phyloP scores from a whole-genome alignment of 2,329 filamentous ascomycete species.

The Cadophora luteo-olivacea region DNA sequence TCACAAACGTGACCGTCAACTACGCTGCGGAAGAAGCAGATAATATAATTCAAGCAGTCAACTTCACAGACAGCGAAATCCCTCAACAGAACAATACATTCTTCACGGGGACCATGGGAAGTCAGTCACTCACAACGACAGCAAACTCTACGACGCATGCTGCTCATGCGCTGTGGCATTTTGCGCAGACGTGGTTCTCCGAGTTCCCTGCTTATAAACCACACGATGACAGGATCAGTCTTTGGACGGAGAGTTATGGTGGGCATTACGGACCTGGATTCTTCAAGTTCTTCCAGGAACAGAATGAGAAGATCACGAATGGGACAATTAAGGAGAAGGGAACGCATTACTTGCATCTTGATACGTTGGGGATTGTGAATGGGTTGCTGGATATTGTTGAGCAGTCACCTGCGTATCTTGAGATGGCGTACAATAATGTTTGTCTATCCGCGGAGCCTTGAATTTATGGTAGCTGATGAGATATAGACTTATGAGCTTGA shows the following conservation, averaged over 20 bases:
- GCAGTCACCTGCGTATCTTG: constrained; percentile 36
- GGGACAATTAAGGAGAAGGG: constrained; percentile 54
- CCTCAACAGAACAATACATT: constrained; percentile 58
- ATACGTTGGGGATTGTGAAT: constrained; percentile 71
- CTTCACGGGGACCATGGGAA: constrained; percentile 56
- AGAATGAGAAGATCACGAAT: constrained; percentile 61
- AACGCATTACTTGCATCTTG: constrained; percentile 62
- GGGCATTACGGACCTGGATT: constrained; percentile 71
- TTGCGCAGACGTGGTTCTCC: constrained; percentile 60
- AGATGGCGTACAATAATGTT: constrained; percentile 38
- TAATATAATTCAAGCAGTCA: constrained; percentile 39
- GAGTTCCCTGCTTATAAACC: constrained; percentile 61
- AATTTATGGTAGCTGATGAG: constrained; percentile 27
- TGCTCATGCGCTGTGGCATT: constrained; percentile 52
- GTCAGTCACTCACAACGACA: constrained; percentile 43
- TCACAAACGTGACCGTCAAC: constrained; percentile 23
- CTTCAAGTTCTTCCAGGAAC: constrained; percentile 58
- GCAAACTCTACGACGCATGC: constrained; percentile 47
- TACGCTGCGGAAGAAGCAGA: constrained; percentile 43
- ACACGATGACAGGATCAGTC: constrained; percentile 56
- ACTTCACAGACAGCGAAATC: constrained; percentile 43
- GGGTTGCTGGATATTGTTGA: constrained; percentile 69
- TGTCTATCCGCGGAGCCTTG: constrained; percentile 49
- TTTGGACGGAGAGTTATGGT: constrained; percentile 72
- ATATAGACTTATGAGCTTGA: constrained; percentile 22